These are phyloP conservation scores for Penicillium paxilli DNA, from an alignment of 495 filamentous ascomycete genomes.

Conservation along the genomic window DNA sequence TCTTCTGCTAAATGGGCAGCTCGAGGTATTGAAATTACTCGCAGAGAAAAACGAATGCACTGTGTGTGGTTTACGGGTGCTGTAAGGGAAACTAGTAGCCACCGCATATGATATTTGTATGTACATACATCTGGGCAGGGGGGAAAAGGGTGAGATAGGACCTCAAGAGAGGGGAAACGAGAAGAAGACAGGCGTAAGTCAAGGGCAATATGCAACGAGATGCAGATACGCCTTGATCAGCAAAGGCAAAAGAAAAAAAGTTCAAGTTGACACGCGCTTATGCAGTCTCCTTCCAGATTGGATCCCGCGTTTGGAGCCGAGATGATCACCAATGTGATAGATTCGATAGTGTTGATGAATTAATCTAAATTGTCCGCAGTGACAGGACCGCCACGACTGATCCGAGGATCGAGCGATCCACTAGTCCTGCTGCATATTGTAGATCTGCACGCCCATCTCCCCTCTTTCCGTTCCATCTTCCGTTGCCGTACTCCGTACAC, in stretches of 20 bases:
- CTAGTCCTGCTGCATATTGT: background rate
- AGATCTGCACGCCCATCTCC: too few relatives aligned
- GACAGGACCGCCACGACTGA: background rate
- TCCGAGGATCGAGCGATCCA: background rate
- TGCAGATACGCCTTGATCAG: too few relatives aligned
- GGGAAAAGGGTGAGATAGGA: too few relatives aligned
- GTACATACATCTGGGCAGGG: too few relatives aligned
- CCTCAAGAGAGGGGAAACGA: too few relatives aligned
- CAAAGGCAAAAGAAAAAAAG: too few relatives aligned
- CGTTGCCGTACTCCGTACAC: background rate
- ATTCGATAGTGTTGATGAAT: background rate
- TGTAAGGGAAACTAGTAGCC: background rate
- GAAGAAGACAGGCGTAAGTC: background rate
- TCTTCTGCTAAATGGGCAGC: background rate
- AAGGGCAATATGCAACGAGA: too few relatives aligned
- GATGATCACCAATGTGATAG: background rate
- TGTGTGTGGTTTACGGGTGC: background rate
- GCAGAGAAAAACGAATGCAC: background rate
- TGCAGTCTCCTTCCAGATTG: too few relatives aligned
- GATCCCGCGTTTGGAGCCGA: background rate
- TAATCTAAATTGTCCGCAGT: background rate
- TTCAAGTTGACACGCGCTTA: background rate
- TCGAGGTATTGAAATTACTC: background rate
- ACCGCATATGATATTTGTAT: too few relatives aligned
- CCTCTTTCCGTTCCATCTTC: too few relatives aligned